Evolutionary conservation across 2,329 filamentous ascomycete species (phyloP), one percentile per base, ranked within the genome.

Genomic region (Exophiala calicioides): DNA sequence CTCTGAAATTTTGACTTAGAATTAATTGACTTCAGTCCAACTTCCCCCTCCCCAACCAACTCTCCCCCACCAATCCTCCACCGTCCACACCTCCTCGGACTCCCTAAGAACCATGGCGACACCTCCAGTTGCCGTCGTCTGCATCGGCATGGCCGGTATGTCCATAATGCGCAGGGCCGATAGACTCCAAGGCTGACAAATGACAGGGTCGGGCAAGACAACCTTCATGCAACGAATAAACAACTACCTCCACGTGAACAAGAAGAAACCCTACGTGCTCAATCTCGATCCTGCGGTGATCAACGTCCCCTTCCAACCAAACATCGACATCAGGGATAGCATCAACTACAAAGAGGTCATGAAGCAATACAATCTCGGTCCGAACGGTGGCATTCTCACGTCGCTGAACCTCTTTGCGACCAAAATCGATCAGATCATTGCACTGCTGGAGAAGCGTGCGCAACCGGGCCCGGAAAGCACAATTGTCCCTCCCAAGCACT

Each of bases 261-360:
- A 85, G 48, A 80, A 84, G 13, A 84, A 89, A 1, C 93, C 94
- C 3, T 98, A 98, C 68, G 90, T 97, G 49, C 83, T 98, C 65
- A 98, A 98, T 69, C 85, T 98, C 53, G 93, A 98, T 65, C 93
- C 93, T 1, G 93, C 94, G 30, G 93, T 98, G 6, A 80, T 90
- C 62, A 88, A 85, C 58, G 87, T 96, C 5, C 93, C 94, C 3
- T 98, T 96, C 65, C 91, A 95, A 59, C 84, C 86, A 68, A 98
- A 98, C 70, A 97, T 98, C 71, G 93, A 98, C 70, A 98, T 98
- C 60, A 89, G 94, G 62, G 93, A 98, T 71, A 93, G 88, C 19
- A 91, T 98, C 67, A 96, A 98, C 78, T 98, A 98, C 76, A 93
- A 95, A 68, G 91, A 98, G 70, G 93, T 98, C 56, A 98, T 98